These are phyloP conservation scores for Anaeromyces robustus DNA, from an alignment of 192 early-diverging fungal genomes.

Conservation along the genomic window DNA sequence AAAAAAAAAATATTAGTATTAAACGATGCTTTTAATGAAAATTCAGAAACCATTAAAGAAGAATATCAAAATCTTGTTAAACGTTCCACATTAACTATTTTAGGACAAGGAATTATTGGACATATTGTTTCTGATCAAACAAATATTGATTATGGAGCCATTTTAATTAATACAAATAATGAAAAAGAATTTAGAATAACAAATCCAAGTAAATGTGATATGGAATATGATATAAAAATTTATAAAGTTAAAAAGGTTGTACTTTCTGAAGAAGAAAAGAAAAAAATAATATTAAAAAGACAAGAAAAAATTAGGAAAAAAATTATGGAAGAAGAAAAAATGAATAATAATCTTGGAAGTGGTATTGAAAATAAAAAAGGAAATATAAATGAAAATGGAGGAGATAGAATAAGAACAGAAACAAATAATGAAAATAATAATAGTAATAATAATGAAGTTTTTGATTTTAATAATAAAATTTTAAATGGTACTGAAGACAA, in stretches of 20 bases:
- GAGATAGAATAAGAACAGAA: no score
- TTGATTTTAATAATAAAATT: not conserved
- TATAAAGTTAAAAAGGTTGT: not conserved
- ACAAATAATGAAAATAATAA: not conserved
- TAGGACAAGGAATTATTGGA: slow-evolving; percentile 25
- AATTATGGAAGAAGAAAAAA: not conserved
- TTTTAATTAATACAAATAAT: slow-evolving; percentile 31
- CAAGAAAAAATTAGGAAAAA: not conserved
- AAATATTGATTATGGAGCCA: slow-evolving; percentile 20
- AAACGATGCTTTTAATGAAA: not conserved
- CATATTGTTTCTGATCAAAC: slow-evolving; percentile 10
- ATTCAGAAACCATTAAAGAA: not conserved
- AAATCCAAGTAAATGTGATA: slow-evolving; percentile 33
- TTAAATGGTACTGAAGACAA: not conserved
- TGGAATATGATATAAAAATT: slow-evolving; percentile 20
- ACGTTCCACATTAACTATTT: slow-evolving; percentile 17
- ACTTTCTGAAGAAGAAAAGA: not conserved
- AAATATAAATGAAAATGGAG: not conserved
- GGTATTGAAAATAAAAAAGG: not conserved
- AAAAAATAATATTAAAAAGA: not conserved
- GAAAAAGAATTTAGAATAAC: slow-evolving; percentile 24
- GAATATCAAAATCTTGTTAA: slow-evolving; percentile 7
- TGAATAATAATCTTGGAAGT: not conserved
- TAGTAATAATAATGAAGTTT: not conserved
- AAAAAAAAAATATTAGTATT: no score